These are phyloP conservation scores for Chaetomium tenue DNA, from an alignment of 495 filamentous ascomycete genomes.

Conservation along the genomic window DNA sequence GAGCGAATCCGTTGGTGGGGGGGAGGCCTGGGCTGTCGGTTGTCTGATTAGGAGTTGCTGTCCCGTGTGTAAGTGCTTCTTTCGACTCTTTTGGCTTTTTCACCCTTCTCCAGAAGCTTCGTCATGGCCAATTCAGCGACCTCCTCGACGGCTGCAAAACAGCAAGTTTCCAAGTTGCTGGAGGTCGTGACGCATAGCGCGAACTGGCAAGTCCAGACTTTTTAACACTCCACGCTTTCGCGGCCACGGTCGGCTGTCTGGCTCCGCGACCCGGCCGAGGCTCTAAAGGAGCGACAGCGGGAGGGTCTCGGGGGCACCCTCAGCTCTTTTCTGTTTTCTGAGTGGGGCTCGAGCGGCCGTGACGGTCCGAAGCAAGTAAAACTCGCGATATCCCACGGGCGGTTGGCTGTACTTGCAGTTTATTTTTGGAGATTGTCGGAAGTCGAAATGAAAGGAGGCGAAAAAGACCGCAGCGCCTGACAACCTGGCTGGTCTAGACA, in stretches of 20 bases:
- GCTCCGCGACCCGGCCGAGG: neutral
- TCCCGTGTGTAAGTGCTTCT: slow-evolving; percentile 4
- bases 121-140: slow-evolving; percentile 2
- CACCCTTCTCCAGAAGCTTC: neutral
- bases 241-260: slow-evolving; percentile 4
- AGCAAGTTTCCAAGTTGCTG: neutral
- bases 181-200: neutral
- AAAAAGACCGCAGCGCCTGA: slow-evolving; percentile 2
- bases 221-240: neutral
- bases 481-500: neutral
- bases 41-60: slow-evolving; percentile 1
- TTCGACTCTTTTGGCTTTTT: slow-evolving; percentile 2
- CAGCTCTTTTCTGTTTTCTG: neutral
- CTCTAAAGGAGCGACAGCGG: neutral
- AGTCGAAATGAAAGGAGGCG: neutral
- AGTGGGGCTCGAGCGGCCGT: slow-evolving; percentile 16
- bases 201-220: neutral
- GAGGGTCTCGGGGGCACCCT: neutral
- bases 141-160: slow-evolving; percentile 1
- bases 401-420: slow-evolving; percentile 14
- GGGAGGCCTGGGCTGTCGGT: neutral
- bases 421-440: neutral
- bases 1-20: neutral
- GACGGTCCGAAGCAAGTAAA: slow-evolving; percentile 15
- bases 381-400: slow-evolving; percentile 8